These are phyloP conservation scores for Pythium chondricola DNA, from an alignment of 352 stramenopile genomes.

Conservation along the genomic window DNA sequence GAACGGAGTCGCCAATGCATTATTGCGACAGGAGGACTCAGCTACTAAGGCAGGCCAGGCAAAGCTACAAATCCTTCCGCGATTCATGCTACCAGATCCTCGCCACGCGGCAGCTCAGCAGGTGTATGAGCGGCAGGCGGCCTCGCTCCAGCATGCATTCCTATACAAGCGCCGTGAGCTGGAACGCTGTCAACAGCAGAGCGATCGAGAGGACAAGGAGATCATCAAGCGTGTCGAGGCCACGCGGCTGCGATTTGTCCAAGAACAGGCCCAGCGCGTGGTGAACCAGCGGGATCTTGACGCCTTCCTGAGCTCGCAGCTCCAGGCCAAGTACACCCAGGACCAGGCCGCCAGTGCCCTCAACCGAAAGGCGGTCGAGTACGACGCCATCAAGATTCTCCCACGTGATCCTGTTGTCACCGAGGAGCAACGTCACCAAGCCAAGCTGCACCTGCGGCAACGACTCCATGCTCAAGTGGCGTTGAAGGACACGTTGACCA, in stretches of 20 bases:
- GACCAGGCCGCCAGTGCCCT: constrained; percentile 6
- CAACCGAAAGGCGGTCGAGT: constrained; percentile 5
- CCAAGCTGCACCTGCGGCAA: constrained; percentile 39
- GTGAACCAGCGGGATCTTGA: constrained; percentile 40
- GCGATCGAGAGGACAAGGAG: constrained; percentile 12
- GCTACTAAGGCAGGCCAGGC: not conserved
- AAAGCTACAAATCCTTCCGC: constrained; percentile 30
- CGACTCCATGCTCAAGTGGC: constrained; percentile 42
- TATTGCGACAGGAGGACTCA: too few relatives aligned
- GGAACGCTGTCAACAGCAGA: not conserved
- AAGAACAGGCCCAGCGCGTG: constrained; percentile 31
- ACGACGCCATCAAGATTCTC: constrained; percentile 31
- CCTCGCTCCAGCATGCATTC: constrained; percentile 9
- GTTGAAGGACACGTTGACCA: constrained; percentile 30
- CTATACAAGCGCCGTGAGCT: constrained; percentile 6
- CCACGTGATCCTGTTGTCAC: constrained; percentile 29
- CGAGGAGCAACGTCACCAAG: constrained; percentile 18
- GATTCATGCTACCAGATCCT: constrained; percentile 38
- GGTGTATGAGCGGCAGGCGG: constrained; percentile 6
- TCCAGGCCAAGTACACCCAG: constrained; percentile 29
- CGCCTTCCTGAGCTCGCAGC: constrained; percentile 41
- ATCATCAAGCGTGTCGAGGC: constrained; percentile 20
- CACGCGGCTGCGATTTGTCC: constrained; percentile 34
- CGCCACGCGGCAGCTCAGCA: constrained; percentile 5
- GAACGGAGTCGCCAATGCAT: not conserved